Evolutionary conservation across 345 rosid species (phyloP).

Genomic region (Gossypium bickii): DNA sequence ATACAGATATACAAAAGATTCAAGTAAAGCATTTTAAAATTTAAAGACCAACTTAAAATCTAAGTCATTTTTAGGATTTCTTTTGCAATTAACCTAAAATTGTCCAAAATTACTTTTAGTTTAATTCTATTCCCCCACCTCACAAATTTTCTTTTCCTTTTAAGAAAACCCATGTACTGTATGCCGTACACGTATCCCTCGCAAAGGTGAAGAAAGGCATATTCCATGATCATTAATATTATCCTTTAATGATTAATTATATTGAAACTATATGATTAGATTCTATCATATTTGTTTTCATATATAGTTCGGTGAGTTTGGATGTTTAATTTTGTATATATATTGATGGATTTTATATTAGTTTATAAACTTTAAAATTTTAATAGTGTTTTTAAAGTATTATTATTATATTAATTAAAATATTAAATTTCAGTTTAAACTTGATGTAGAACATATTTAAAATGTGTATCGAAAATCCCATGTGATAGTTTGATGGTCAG

Average conservation of each 20-base stretch:
- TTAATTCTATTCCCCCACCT: neutral
- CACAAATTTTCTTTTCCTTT: neutral
- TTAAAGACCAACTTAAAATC: too few species aligned
- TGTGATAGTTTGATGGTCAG: rapidly evolving
- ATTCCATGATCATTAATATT: neutral
- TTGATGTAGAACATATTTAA: too few species aligned
- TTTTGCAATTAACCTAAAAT: neutral
- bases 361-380: too few species aligned
- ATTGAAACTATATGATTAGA: neutral
- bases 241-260: neutral
- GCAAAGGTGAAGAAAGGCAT: neutral
- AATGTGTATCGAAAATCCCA: too few species aligned
- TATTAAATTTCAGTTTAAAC: too few species aligned
- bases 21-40: too few species aligned
- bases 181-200: neutral
- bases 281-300: neutral
- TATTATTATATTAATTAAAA: too few species aligned
- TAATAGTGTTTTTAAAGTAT: too few species aligned
- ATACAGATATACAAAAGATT: too few species aligned
- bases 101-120: neutral
- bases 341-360: too few species aligned
- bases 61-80: too few species aligned
- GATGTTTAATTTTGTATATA: too few species aligned
- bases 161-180: neutral
- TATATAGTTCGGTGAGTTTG: neutral